phyloP scores from a whole-genome alignment of 169 alveolate species.

The Plasmodium vivax region DNA sequence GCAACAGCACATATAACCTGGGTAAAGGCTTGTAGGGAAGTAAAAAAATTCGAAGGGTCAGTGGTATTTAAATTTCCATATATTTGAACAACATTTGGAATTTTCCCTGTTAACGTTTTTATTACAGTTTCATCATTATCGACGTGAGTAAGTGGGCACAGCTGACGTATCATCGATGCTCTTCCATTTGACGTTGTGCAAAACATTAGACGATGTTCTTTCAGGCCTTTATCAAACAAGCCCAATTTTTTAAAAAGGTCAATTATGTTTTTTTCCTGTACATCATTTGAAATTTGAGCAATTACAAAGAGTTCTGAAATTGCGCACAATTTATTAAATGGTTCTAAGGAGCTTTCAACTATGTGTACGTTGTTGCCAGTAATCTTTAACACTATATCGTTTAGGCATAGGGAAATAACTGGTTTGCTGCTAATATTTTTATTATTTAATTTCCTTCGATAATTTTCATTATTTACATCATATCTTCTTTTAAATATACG shows the following conservation, averaged over 20 bases:
- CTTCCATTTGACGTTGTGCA: constrained; percentile 81
- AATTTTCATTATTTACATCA: constrained; percentile 29
- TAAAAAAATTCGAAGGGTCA: constrained; percentile 35
- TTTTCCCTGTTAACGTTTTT: constrained; percentile 75
- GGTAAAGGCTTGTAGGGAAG: constrained; percentile 71
- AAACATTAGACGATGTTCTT: constrained; percentile 81
- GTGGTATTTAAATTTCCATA: constrained; percentile 60
- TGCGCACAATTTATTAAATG: constrained; percentile 29
- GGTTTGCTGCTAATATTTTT: constrained; percentile 33
- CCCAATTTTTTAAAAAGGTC: constrained; percentile 33
- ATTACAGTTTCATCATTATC: constrained; percentile 78
- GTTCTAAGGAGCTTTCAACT: constrained; percentile 52
- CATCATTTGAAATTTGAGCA: constrained; percentile 67
- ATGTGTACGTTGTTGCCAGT: constrained; percentile 40
- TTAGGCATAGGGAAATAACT: constrained; percentile 49
- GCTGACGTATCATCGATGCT: constrained; percentile 85
- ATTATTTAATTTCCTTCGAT: constrained; percentile 42
- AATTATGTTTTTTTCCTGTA: constrained; percentile 55
- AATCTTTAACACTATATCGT: constrained; percentile 46
- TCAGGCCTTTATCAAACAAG: constrained; percentile 52
- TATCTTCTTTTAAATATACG: constrained; percentile 60
- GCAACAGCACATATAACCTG: constrained; percentile 74
- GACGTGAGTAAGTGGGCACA: constrained; percentile 82
- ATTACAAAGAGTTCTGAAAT: constrained; percentile 63
- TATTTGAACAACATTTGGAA: constrained; percentile 76